Percentiles rank a stretch among this genome's conserved stretches.
phyloP scores from a whole-genome alignment of 75 land plant genomes.

The Sequoiadendron giganteum region DNA sequence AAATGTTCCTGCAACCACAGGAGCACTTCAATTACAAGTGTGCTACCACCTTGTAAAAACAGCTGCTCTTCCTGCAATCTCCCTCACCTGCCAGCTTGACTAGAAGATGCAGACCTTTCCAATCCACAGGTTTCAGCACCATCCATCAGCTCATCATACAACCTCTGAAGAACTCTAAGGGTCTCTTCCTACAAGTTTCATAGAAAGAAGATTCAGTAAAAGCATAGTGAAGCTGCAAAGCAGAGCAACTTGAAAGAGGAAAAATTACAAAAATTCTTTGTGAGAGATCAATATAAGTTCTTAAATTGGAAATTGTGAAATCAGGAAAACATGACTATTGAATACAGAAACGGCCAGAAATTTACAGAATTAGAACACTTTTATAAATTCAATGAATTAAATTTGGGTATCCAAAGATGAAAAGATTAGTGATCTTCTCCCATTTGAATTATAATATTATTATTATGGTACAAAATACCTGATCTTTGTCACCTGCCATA shows the following conservation, averaged over 20 bases:
- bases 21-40: not conserved
- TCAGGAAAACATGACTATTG: not conserved
- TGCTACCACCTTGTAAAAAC: constrained; percentile 7
- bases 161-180: constrained; percentile 65
- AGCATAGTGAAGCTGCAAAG: not conserved
- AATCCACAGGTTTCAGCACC: constrained; percentile 54
- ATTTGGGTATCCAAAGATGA: not conserved
- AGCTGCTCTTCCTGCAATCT: constrained; percentile 4
- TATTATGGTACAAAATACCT: constrained; percentile 47
- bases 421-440: not conserved
- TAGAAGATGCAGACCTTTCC: constrained; percentile 59
- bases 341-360: not conserved
- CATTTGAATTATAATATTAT: not conserved
- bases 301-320: not conserved
- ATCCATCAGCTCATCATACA: constrained; percentile 80
- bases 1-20: not conserved
- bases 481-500: constrained; percentile 70
- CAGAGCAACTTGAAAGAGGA: not conserved
- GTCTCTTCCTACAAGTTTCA: constrained; percentile 49
- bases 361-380: not conserved
- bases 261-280: not conserved
- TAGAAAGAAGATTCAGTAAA: not conserved
- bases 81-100: constrained; percentile 52
- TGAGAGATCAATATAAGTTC: not conserved
- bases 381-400: not conserved